Evolutionary conservation across 2,329 filamentous ascomycete genomes (phyloP).

Genomic region (Sarocladium oryzae): DNA sequence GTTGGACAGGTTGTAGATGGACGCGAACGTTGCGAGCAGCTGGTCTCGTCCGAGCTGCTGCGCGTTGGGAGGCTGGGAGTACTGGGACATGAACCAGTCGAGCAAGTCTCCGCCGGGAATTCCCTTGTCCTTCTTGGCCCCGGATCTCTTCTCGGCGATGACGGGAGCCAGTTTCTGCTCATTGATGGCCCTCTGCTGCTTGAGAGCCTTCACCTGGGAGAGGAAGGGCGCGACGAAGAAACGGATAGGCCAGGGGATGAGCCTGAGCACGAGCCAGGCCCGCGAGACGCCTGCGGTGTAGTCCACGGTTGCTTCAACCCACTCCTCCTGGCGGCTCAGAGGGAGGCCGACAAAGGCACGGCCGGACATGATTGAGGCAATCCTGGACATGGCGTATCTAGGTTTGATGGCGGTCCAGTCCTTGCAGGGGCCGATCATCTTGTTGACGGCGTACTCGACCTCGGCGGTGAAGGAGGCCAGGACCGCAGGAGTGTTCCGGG

Average conservation of each 20-base stretch:
- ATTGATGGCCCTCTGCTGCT: constrained; percentile 6
- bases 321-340: constrained; percentile 21
- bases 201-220: constrained; percentile 5
- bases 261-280: constrained; percentile 9
- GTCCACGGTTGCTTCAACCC: constrained; percentile 20
- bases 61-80: neutral
- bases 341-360: constrained; percentile 24
- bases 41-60: constrained; percentile 7
- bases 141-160: constrained; percentile 1
- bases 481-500: neutral
- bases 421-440: neutral
- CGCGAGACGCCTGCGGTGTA: constrained; percentile 17
- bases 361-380: constrained; percentile 21
- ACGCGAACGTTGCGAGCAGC: constrained; percentile 8
- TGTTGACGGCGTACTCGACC: constrained; percentile 8
- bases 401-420: constrained; percentile 18
- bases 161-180: constrained; percentile 5
- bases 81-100: constrained; percentile 10
- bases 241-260: constrained; percentile 1
- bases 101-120: constrained; percentile 6
- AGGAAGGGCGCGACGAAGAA: constrained; percentile 5
- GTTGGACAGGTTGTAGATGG: constrained; percentile 10
- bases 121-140: neutral
- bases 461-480: constrained; percentile 12
- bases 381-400: constrained; percentile 16